Conservation (phyloP, 2,329 filamentous ascomycete species). For the Sclerotinia trifoliorum region DNA sequence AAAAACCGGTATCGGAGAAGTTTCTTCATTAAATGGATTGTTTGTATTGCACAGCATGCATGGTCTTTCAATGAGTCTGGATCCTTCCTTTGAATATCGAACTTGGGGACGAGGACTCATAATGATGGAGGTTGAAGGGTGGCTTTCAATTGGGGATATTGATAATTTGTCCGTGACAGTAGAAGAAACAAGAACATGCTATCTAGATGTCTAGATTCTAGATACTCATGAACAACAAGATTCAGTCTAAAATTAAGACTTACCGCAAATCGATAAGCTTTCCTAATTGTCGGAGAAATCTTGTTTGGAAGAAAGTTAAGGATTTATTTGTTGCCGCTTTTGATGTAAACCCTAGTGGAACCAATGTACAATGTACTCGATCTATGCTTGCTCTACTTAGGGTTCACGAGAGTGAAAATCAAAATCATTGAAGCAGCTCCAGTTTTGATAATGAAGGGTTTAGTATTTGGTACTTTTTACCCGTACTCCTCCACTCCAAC, state of each 20-base stretch:
- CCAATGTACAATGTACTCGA: too few species aligned
- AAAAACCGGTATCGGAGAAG: slow-evolving; percentile 9
- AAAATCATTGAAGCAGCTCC: slow-evolving; percentile 10
- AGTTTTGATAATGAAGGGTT: background rate
- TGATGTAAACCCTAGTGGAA: background rate
- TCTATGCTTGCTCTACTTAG: background rate
- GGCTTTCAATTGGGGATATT: too few species aligned
- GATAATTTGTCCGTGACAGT: too few species aligned
- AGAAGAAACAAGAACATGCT: too few species aligned
- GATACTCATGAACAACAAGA: background rate
- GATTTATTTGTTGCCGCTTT: background rate
- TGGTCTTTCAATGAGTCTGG: background rate
- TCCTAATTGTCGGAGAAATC: slow-evolving; percentile 2
- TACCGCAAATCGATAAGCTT: background rate
- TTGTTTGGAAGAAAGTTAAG: background rate
- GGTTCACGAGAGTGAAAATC: background rate
- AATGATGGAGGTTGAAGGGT: too few species aligned
- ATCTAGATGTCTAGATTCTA: too few species aligned
- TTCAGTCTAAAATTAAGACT: background rate
- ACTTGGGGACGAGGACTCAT: too few species aligned
- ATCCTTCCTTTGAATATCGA: background rate
- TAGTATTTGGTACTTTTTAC: too few species aligned
- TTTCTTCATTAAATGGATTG: background rate
- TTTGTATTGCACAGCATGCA: background rate
- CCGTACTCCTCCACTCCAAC: too few species aligned